Conservation (phyloP, 352 stramenopile genomes). For the Globisporangium ultimum region DNA sequence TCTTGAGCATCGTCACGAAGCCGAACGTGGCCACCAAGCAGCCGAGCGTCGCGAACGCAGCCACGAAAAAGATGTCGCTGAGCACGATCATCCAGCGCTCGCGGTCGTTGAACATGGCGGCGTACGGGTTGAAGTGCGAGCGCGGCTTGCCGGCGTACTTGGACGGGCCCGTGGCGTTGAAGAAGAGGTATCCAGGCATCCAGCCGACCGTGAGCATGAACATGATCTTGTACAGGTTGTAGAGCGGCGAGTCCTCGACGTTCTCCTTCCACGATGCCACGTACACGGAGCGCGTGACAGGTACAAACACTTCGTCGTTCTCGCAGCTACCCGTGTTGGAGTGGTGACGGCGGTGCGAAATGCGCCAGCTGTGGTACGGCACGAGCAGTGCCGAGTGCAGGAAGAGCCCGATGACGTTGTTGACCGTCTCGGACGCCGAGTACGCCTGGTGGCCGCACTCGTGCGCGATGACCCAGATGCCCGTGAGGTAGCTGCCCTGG, state of each 20-base stretch:
- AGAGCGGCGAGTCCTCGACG: constrained; percentile 93
- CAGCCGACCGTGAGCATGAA: constrained; percentile 94
- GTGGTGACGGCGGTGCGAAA: constrained; percentile 95
- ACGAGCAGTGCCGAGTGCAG: constrained; percentile 96
- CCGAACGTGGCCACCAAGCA: constrained; percentile 64
- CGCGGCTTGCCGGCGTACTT: constrained; percentile 86
- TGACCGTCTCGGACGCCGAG: constrained; percentile 91
- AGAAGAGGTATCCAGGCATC: constrained; percentile 97
- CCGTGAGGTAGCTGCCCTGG: constrained; percentile 96
- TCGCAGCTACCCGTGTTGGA: constrained; percentile 94
- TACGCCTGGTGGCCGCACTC: constrained; percentile 98
- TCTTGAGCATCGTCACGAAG: constrained; percentile 83
- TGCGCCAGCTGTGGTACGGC: constrained; percentile 98
- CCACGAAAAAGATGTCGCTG: constrained; percentile 89
- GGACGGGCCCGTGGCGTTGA: constrained; percentile 90
- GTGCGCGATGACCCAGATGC: constrained; percentile 97
- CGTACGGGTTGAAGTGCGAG: constrained; percentile 96
- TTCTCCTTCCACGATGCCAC: constrained; percentile 59
- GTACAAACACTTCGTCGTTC: constrained; percentile 98
- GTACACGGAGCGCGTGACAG: constrained; percentile 76
- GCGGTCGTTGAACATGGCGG: constrained; percentile 92
- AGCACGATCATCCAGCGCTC: constrained; percentile 92
- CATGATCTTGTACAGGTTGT: constrained; percentile 93
- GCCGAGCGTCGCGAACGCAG: constrained; percentile 52
- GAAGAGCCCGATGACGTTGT: constrained; percentile 96